Base-by-base conservation (phyloP, 768 basidiomycete genomes). In the Leccinum disarticulatum region DNA sequence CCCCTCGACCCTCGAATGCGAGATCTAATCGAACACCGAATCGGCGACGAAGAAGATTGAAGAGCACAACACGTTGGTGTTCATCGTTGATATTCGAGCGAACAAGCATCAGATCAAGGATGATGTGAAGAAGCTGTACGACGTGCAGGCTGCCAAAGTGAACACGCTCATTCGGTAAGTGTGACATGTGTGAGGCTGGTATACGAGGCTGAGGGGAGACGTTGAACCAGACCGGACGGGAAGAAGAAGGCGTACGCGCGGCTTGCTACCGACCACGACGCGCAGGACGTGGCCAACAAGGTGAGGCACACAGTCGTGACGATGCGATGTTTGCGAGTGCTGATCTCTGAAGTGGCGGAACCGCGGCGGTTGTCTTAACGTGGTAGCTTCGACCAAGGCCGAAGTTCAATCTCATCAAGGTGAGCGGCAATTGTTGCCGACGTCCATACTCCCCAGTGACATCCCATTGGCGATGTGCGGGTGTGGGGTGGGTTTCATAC, bases 91-190 rank as follows among this genome's bases (percentile, higher is more conserved):
- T 77, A 72, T 98, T 76, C 88, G 86, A 74, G 81, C 93, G 67
- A 99, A 97, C 87, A 99, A 99, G 86, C 87, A 94, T 51, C 94
- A 99, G 78, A 98, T 98, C 81, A 96, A 95, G 86, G 93, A 98
- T 69, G 97, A 96, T 2, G 95, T 99, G 69, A 98, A 98, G 87
- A 97, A 97, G 86, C 77, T 99, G 69, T 98, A 98, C 77, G 95
- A 97, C 71, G 95, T 98, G 55, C 87, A 95, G 78, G 91, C 94
- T 10, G 88, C 89, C 47, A 97, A 96, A 80, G 83, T 98, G 74
- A 99, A 98, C 86, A 99, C 97, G 54, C 86, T 99, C 73, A 98
- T 98, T 76, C 89, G 95, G 93, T 95, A 58, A 65, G 87, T 75
- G 17, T 2, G 14, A 15, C 19, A 22, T 9, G 33, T n/a, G 13